Evolutionary conservation across 345 rosid species (phyloP), one percentile per base, ranked within the genome.

Genomic region (Brassica napus): DNA sequence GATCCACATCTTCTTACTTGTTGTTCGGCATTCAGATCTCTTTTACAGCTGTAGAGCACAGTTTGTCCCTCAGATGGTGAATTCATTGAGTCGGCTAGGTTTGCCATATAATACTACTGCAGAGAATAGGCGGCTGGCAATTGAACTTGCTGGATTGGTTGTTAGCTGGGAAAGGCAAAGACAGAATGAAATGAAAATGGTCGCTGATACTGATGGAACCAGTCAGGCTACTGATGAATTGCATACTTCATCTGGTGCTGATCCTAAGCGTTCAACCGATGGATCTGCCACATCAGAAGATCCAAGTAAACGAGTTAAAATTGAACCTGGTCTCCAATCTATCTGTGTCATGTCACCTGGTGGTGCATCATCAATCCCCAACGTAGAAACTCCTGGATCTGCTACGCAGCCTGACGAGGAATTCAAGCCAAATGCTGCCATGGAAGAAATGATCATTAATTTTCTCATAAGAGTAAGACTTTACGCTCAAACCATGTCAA

Each of bases 371-470:
- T 90, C 97, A 42, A 93, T 93, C 65, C 89, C 97, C 32, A 91
- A 90, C 54, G 81, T 93, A 65, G 99, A 93, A 84, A 89, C 98
- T 81, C 94, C 97, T 14, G 99, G 99, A 76, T 85, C 97, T 79
- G 87, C 92, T 83, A 87, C 92, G 78, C 99, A 91, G 84, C 94
- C 98, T 69, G 99, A 95, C 79, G 99, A 95, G 80, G 99, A 95
- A 82, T 95, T 93, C 80, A 95, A 95, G 84, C 98, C 98, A 49
- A 95, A 95, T 89, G 99, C 98, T 69, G 99, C 99, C 65, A 95
- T 95, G 99, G 99, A 95, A 86, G 99, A 95, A 85, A 95, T 95
- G 98, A 91, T 95, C 63, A 95, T 95, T 83, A 95, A 93, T 84
- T 95, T 95, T 84, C 97, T 95, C 30, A 93, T 95, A 81, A 79